Base-by-base conservation (phyloP, 2,329 filamentous ascomycete genomes). In the Fusarium sterilihyphosum region DNA sequence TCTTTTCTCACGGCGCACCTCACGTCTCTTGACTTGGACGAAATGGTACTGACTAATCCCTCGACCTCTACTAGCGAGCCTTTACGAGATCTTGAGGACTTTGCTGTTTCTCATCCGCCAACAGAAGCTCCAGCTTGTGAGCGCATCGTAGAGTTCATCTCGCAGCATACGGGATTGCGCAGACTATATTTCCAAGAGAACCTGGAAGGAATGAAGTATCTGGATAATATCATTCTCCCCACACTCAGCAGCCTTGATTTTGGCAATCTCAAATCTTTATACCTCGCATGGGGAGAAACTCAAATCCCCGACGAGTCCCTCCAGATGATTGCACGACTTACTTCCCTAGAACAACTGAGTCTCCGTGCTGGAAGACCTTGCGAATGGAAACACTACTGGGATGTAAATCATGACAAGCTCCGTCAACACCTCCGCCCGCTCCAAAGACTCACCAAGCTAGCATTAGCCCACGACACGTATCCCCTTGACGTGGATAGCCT, bases 301-400 rank as follows among this genome's bases (percentile, higher is more conserved):
- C 16, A 33, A 4, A 71, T 77, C 20, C 44, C 71, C 1, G 18
- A 41, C 17, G 18, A 17, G 8, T 56, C 68, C 4, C 53, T 76
- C 2, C 35, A 12, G 6, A 31, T 26, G 13, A 44, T 76, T n/a
- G 63, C 54, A 1, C 35, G 6, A 6, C 47, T 75, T n/a, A 20
- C 20, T 8, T 75, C 73, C 6, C 65, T 76, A 2, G 61, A 76
- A 29, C 65, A 69, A 26, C 47, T 76, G 3, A 47, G 61, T 7
- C 60, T 75, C 17, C 12, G 33, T 18, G 64, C 50, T 13, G 68
- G 58, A 22, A 44, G 16, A 18, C 41, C 41, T 16, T 24, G 16
- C 41, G n/a, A 24, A 17, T 17, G n/a, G 41, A 6, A 11, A 44
- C 18, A 44, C 16, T 44, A 18, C 41, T 44, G 41, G 41, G n/a